Evolutionary conservation across 176 grass and related monocot species (phyloP).

Genomic region (Carex cristatella): DNA sequence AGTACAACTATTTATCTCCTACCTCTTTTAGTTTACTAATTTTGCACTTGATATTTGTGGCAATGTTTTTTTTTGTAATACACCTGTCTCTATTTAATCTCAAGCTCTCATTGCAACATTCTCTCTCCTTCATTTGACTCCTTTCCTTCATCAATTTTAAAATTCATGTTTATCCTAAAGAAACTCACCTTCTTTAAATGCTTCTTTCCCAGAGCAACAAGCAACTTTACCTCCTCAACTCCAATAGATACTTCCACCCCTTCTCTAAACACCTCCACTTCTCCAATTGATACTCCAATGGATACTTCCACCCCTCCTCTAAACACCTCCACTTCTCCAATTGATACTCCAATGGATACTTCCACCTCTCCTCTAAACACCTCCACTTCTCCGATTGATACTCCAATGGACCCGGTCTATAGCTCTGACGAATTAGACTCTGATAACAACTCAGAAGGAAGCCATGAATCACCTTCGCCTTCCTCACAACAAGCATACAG

Average conservation of each 20-base stretch:
- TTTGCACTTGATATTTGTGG: not conserved
- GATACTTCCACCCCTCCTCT: not conserved
- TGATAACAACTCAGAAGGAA: constrained; percentile 5
- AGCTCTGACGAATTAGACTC: constrained; percentile 11
- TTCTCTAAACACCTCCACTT: not conserved
- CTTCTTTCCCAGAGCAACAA: not conserved
- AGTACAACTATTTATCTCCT: not conserved
- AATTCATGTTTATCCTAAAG: constrained; percentile 6
- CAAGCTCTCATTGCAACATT: not conserved
- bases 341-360: not conserved
- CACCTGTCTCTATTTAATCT: not conserved
- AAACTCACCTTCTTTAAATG: not conserved
- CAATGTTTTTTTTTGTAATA: not conserved
- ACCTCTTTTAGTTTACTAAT: not conserved
- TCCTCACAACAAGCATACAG: not conserved
- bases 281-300: not conserved
- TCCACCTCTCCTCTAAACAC: not conserved
- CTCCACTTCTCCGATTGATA: not conserved
- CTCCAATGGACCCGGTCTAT: constrained; percentile 11
- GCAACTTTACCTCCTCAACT: not conserved
- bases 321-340: not conserved
- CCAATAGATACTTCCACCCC: not conserved
- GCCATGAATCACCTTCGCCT: not conserved
- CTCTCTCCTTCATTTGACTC: not conserved
- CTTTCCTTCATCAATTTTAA: not conserved